Evolutionary conservation across 2,329 filamentous ascomycete species (phyloP), one percentile per base, ranked within the genome.

Genomic region (Diplodia mutila): DNA sequence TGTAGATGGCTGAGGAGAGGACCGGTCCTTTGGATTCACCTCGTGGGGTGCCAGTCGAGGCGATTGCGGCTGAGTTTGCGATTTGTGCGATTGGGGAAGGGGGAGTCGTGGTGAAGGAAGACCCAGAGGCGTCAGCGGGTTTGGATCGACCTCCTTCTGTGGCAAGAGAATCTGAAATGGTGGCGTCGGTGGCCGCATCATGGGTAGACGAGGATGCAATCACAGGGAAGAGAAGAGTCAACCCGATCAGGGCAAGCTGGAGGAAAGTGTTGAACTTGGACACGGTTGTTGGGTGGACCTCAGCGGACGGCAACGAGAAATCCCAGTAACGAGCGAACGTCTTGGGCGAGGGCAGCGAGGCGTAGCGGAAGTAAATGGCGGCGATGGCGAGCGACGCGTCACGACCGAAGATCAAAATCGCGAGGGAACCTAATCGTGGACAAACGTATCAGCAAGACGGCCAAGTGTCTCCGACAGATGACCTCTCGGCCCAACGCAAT

Each of bases 321-420:
- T 99, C 95, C 95, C 95, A 99, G 80, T 98, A 99, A 21, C 95
- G 85, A 21, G 86, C 81, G 79, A 97, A 92, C 0, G 95, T 98
- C 81, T 98, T 98, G 1, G 95, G 95, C 0, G 92, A 90, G 0
- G 95, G 95, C 6, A 99, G 85, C 2, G 92, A 96, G 71, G 97
- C 96, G 87, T 93, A 98, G 70, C 95, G 90, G 79, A 95, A 98
- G 82, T 97, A 98, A 72, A 99, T 89, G 27, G 95, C 95, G 1
- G 93, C 89, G 25, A 97, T 85, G 29, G 87, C 93, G 4, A 99
- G 86, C 23, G 90, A 92, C 51, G 91, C 87, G 74, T 99, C 95
- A 52, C 95, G 88, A 32, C 94, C 94, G 3, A 99, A 87, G 69
- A 99, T 97, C 61, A 98, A 88, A n/a, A 85, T 86, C 2, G 94